Evolutionary conservation across 2,329 filamentous ascomycete species (phyloP).

Genomic region (Clarireedia paspali): DNA sequence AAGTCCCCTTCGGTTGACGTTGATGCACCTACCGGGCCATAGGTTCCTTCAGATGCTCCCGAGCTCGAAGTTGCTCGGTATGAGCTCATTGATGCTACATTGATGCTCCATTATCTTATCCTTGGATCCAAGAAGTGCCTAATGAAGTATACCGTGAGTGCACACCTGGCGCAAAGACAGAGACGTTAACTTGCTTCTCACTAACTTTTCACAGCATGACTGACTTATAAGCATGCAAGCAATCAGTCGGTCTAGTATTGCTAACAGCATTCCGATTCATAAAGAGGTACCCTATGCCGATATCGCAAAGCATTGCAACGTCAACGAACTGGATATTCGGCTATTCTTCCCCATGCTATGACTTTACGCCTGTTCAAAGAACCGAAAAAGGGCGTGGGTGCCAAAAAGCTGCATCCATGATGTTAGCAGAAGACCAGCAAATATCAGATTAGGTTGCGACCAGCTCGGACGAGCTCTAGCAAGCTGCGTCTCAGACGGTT

Average conservation of each 20-base stretch:
- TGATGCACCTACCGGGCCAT: background rate
- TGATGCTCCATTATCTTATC: background rate
- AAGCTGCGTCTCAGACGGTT: background rate
- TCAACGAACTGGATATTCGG: slow-evolving; percentile 11
- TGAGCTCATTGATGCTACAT: background rate
- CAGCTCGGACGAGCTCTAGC: background rate
- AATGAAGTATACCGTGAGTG: background rate
- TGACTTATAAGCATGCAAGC: slow-evolving; percentile 15
- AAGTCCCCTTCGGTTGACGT: background rate
- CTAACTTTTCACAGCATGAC: background rate
- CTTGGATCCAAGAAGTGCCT: background rate
- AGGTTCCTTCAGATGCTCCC: background rate
- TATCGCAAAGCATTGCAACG: slow-evolving; percentile 13
- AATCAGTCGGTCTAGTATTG: slow-evolving; percentile 18
- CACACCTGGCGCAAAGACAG: too few relatives aligned
- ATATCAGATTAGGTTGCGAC: slow-evolving; percentile 2
- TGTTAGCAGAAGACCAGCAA: slow-evolving; percentile 15
- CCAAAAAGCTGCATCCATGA: slow-evolving; percentile 19
- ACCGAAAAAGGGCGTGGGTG: slow-evolving; percentile 11
- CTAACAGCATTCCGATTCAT: slow-evolving; percentile 13
- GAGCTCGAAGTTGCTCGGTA: background rate
- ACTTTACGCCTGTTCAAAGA: slow-evolving; percentile 20
- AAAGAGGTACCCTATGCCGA: slow-evolving; percentile 17
- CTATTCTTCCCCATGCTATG: slow-evolving; percentile 21
- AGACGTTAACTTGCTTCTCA: background rate